Base-by-base conservation (phyloP, 2,329 filamentous ascomycete species). In the Exophiala bonariae region DNA sequence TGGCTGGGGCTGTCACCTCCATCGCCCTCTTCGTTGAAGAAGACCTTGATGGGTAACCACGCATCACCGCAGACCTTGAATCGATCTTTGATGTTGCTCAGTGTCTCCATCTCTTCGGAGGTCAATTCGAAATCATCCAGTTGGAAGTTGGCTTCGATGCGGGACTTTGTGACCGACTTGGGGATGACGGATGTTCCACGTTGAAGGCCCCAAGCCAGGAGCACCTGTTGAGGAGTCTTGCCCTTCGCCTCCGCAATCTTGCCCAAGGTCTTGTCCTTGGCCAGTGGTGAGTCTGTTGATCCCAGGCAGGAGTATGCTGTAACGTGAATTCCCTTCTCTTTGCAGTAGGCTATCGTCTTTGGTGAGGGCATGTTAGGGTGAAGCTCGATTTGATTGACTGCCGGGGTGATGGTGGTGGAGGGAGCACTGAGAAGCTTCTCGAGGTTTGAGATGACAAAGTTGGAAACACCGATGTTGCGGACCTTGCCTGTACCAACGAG, bases 301-400 rank as follows among this genome's bases (percentile, higher is more conserved):
- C 85, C 85, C 16, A 90, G 77, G 68, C 83, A 86, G 10, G 84
- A 88, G 73, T 89, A 63, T 34, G 58, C 60, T 2, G 60, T 88
- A 63, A 69, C 74, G 73, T 90, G 85, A 64, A 92, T 90, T 60
- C 80, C 83, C 74, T 89, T 88, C 57, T 78, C 71, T 52, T 79
- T 77, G 76, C 81, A 83, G 76, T 86, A 90, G 50, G 80, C 78
- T 54, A 91, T 74, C 31, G 91, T 81, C 72, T 89, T 89, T 41
- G 85, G 85, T n/a, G 85, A 89, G 2, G 87, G 86, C 75, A 87
- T 85, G 74, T 86, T 86, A 28, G 87, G 87, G 71, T 91, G 87
- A 17, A 90, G 77, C 70, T 91, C 87, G 41, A 67, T 63, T 38
- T 93, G 87, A 78, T 92, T 91, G 57, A 89, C 87, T 14, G 86